Evolutionary conservation across 2,329 filamentous ascomycete genomes (phyloP).

Genomic region (Sarocladium kiliense): DNA sequence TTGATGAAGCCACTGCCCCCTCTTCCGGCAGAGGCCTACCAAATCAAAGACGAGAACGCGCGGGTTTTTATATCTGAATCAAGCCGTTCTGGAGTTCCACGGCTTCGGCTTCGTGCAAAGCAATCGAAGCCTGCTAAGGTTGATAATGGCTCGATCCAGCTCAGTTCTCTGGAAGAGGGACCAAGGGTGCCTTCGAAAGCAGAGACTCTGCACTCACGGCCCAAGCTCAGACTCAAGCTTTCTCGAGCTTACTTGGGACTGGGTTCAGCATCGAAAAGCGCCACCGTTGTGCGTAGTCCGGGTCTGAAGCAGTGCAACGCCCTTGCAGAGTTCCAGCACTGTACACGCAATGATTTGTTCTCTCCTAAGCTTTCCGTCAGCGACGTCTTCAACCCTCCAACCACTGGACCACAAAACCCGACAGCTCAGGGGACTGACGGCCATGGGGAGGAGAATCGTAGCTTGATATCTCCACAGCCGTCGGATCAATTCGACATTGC

Average conservation of each 20-base stretch:
- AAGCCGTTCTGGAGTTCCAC: not conserved
- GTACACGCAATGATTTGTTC: slow-evolving; percentile 12
- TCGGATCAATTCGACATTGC: slow-evolving; percentile 31
- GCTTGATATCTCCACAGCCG: slow-evolving; percentile 15
- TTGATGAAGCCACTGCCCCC: slow-evolving; percentile 49
- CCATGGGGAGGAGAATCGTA: not conserved
- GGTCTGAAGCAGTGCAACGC: slow-evolving; percentile 28
- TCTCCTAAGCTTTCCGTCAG: slow-evolving; percentile 12
- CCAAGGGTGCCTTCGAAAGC: not conserved
- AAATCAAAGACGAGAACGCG: not conserved
- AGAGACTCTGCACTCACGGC: slow-evolving; percentile 9
- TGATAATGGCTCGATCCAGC: slow-evolving; percentile 1
- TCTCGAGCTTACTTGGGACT: slow-evolving; percentile 24
- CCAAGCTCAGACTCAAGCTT: slow-evolving; percentile 27
- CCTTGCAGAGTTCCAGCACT: slow-evolving; percentile 22
- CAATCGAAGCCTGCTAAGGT: not conserved
- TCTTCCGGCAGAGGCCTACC: slow-evolving; percentile 25
- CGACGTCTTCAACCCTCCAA: slow-evolving; percentile 11
- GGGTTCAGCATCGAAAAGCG: slow-evolving; percentile 12
- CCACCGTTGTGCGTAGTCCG: slow-evolving; percentile 15
- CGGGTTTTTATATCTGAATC: slow-evolving; percentile 6
- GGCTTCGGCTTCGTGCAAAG: not conserved
- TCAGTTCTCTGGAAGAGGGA: slow-evolving; percentile 12
- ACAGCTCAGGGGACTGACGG: not conserved
- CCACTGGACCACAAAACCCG: not conserved